Percentiles rank a stretch among this genome's conserved stretches.
These are phyloP conservation scores for Vinca minor DNA, from an alignment of 257 asterid genomes.

Conservation along the genomic window DNA sequence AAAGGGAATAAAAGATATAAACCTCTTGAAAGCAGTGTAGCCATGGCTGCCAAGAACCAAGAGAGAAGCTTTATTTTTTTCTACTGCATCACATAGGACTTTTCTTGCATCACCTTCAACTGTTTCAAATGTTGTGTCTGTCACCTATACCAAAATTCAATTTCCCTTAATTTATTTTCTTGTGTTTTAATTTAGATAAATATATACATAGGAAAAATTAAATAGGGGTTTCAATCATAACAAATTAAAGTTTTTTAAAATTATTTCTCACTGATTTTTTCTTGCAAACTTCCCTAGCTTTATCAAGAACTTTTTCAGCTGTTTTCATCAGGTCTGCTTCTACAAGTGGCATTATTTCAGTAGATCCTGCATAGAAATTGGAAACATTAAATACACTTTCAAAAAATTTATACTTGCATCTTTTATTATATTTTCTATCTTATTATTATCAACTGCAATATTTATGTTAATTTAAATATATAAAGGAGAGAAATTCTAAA, in stretches of 20 bases:
- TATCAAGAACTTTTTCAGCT: conserved; percentile 19
- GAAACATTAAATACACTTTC: not conserved
- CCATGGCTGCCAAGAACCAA: conserved; percentile 43
- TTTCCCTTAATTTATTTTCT: no score
- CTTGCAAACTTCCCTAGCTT: conserved; percentile 22
- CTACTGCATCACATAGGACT: conserved; percentile 22
- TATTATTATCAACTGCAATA: no score
- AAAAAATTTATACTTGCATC: no score
- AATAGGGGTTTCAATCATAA: no score
- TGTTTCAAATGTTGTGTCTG: conserved; percentile 15
- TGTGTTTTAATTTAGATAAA: no score
- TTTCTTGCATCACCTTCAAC: conserved; percentile 29
- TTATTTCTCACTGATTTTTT: conserved; percentile 15
- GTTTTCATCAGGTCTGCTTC: conserved; percentile 24
- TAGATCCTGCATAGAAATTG: conserved; percentile 16
- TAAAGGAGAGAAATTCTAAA: no score
- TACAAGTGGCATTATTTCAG: conserved; percentile 22
- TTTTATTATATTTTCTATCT: no score
- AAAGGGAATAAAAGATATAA: no score
- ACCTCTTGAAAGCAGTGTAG: conserved; percentile 31
- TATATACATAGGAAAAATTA: no score
- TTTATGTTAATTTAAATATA: no score
- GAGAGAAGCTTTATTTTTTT: conserved; percentile 25
- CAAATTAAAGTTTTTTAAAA: no score
- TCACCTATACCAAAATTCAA: no score